Conservation (phyloP, 345 rosid genomes). For the Schrenkiella parvula region DNA sequence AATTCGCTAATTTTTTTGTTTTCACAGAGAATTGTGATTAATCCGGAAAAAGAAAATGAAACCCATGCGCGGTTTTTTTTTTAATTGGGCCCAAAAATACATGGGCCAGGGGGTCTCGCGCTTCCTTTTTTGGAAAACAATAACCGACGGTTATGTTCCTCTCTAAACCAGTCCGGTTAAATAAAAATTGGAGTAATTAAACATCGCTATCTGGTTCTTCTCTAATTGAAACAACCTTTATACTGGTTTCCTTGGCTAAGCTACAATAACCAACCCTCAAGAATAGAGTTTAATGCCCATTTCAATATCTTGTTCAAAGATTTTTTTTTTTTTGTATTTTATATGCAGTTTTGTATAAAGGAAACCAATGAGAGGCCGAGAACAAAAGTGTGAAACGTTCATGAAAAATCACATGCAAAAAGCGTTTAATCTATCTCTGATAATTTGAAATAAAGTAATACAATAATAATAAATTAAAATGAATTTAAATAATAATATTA, state of each 20-base stretch:
- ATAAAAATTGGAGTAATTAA: neutral
- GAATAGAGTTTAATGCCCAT: no score
- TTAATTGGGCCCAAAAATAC: neutral
- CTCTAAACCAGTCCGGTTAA: neutral
- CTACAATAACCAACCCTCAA: no score
- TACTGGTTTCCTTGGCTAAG: no score
- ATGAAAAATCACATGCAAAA: conserved; percentile 25
- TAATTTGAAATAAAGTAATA: conserved; percentile 6
- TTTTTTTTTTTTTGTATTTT: neutral
- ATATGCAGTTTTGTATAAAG: no score
- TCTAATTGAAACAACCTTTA: no score
- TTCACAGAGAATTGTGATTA: no score
- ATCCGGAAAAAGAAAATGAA: no score
- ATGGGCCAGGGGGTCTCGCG: no score
- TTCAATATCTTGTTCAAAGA: no score
- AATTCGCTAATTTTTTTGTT: neutral
- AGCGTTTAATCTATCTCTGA: conserved; percentile 7
- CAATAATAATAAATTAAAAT: neutral
- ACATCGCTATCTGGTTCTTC: neutral
- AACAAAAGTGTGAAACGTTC: conserved; percentile 12
- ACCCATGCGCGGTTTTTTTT: neutral
- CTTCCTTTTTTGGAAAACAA: no score
- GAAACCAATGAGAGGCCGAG: conserved; percentile 13
- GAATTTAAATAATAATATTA: neutral
- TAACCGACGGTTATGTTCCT: neutral